Conservation (phyloP, 768 basidiomycete species). For the Trametes gibbosa region DNA sequence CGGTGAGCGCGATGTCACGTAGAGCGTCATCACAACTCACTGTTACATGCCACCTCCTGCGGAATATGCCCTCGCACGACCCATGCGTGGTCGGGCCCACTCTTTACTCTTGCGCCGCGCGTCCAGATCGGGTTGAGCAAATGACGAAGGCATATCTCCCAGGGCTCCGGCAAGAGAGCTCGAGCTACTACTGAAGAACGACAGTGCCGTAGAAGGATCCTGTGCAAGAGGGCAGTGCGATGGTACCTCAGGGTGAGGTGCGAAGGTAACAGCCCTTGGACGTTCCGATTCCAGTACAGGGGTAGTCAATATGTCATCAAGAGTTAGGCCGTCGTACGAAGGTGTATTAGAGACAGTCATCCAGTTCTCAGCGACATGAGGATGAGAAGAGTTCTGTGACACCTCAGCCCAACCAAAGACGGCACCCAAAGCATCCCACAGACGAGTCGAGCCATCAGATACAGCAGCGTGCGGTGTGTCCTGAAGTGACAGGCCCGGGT, state of each 20-base stretch:
- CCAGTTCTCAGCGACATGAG: not conserved
- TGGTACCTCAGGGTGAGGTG: not conserved
- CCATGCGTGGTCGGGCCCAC: slow-evolving; percentile 15
- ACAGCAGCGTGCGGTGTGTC: not conserved
- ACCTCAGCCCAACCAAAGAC: not conserved
- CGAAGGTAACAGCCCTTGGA: slow-evolving; percentile 7
- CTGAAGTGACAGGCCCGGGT: too few relatives aligned
- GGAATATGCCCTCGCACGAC: slow-evolving; percentile 14
- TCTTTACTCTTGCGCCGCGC: not conserved
- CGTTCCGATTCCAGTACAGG: slow-evolving; percentile 2
- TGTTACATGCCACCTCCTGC: slow-evolving; percentile 15
- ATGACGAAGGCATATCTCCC: not conserved
- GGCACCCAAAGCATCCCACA: not conserved
- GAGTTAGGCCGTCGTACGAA: slow-evolving; percentile 10
- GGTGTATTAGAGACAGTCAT: not conserved
- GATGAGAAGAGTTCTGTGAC: not conserved
- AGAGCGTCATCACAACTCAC: too few relatives aligned
- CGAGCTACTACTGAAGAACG: slow-evolving; percentile 6
- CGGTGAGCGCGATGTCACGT: not conserved
- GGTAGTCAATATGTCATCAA: slow-evolving; percentile 25
- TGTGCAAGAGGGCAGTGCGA: not conserved
- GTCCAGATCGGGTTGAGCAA: not conserved
- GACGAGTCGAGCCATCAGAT: not conserved
- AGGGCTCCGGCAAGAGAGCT: slow-evolving; percentile 19
- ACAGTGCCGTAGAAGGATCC: not conserved